These are phyloP conservation scores for Centaurea solstitialis DNA, from an alignment of 129 eudicot genomes.

Conservation along the genomic window DNA sequence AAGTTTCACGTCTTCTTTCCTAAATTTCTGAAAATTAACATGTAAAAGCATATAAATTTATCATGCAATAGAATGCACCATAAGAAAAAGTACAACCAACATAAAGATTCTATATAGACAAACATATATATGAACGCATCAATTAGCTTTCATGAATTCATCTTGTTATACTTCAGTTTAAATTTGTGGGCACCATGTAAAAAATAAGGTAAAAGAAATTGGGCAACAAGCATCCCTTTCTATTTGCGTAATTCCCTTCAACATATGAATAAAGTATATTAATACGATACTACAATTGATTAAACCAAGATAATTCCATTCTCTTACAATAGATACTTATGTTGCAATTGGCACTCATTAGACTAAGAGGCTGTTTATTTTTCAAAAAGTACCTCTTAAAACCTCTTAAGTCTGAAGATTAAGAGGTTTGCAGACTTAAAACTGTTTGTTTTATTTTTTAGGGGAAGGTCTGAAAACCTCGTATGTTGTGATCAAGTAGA, in stretches of 20 bases:
- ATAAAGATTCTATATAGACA: background rate
- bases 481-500: too few relatives aligned
- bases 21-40: constrained; percentile 66
- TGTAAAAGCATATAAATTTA: constrained; percentile 1
- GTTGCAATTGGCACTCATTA: background rate
- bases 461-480: too few relatives aligned
- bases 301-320: background rate
- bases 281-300: background rate
- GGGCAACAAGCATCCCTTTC: background rate
- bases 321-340: background rate
- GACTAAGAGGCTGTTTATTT: background rate
- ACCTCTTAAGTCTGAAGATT: too few relatives aligned
- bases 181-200: background rate
- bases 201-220: background rate
- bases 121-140: background rate
- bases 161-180: background rate
- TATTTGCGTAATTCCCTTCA: background rate
- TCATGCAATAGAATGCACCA: constrained; percentile 4
- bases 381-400: too few relatives aligned
- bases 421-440: too few relatives aligned
- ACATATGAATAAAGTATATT: background rate
- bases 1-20: constrained; percentile 87
- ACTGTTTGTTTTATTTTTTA: too few relatives aligned
- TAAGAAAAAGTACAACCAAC: constrained; percentile 13
- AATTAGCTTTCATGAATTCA: background rate